phyloP scores from a whole-genome alignment of 306 rosid species.

The Glycine soja region DNA sequence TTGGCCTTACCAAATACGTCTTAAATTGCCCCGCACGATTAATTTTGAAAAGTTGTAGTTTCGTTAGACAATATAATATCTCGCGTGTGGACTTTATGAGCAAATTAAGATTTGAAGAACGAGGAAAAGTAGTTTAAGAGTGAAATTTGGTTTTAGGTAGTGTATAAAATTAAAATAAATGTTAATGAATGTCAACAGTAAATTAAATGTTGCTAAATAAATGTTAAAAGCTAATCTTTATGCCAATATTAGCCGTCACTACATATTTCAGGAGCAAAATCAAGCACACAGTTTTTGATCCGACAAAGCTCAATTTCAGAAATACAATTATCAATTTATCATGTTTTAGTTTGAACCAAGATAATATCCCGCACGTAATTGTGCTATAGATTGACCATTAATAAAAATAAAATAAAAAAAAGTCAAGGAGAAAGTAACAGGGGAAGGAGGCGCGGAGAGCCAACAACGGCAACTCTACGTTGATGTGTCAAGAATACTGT shows the following conservation, averaged over 20 bases:
- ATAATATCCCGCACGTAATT: no score
- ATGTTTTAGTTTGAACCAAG: slow-evolving; percentile 1
- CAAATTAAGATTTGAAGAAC: not conserved
- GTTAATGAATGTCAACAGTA: no score
- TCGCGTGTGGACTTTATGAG: not conserved
- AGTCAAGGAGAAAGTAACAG: not conserved
- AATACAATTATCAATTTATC: not conserved
- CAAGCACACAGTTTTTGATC: not conserved
- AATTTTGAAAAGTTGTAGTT: slow-evolving; percentile 27
- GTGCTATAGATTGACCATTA: not conserved
- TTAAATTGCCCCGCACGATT: not conserved
- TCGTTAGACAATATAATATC: no score
- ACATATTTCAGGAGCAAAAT: not conserved
- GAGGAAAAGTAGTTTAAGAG: not conserved
- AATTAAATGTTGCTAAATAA: no score
- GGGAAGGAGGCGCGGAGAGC: not conserved
- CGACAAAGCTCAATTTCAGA: not conserved
- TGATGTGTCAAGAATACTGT: not conserved
- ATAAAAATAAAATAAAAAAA: not conserved
- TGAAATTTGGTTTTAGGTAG: not conserved
- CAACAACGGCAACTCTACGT: not conserved
- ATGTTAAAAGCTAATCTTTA: no score
- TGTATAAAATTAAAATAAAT: no score
- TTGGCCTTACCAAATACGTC: not conserved
- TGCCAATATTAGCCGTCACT: no score